phyloP scores from a whole-genome alignment of 2,329 filamentous ascomycete species.

The Sporothrix brunneoviolacea region DNA sequence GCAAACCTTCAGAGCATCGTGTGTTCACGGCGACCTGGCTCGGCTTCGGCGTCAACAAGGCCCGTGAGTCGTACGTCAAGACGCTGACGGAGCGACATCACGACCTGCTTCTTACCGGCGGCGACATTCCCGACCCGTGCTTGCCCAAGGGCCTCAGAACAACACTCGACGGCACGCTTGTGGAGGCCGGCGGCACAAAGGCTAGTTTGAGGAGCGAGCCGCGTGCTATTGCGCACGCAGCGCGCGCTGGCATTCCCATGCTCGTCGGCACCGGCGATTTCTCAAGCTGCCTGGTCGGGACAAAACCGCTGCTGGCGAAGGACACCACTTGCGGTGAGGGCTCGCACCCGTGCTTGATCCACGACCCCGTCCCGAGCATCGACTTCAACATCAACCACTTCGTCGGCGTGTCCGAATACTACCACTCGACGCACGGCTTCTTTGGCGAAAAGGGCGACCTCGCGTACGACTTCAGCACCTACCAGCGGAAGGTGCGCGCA shows the following conservation, averaged over 20 bases:
- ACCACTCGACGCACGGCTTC: conserved; percentile 95
- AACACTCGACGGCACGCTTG: conserved; percentile 60
- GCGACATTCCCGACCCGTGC: conserved; percentile 84
- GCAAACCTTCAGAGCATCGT: conserved; percentile 68
- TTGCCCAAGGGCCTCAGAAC: conserved; percentile 71
- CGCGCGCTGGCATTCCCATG: conserved; percentile 34
- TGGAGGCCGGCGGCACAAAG: conserved; percentile 20
- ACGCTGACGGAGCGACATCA: conserved; percentile 61
- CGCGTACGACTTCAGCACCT: conserved; percentile 83
- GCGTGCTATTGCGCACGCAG: background rate
- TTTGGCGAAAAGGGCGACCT: conserved; percentile 74
- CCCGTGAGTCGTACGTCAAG: conserved; percentile 76
- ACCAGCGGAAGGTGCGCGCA: conserved; percentile 74
- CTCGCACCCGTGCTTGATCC: conserved; percentile 78
- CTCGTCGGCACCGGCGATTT: conserved; percentile 83
- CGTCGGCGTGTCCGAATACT: conserved; percentile 95
- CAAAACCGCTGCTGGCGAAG: conserved; percentile 82
- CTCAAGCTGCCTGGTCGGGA: conserved; percentile 72
- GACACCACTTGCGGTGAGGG: conserved; percentile 63
- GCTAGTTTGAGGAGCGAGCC: too few species aligned
- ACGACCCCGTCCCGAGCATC: conserved; percentile 90
- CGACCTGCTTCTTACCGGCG: conserved; percentile 35
- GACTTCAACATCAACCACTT: conserved; percentile 98
- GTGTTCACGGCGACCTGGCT: conserved; percentile 97
- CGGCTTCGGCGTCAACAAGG: conserved; percentile 94